Percentiles rank a stretch among this genome's conserved stretches.
phyloP scores from a whole-genome alignment of 129 eudicot species.

The Artemisia tridentata region DNA sequence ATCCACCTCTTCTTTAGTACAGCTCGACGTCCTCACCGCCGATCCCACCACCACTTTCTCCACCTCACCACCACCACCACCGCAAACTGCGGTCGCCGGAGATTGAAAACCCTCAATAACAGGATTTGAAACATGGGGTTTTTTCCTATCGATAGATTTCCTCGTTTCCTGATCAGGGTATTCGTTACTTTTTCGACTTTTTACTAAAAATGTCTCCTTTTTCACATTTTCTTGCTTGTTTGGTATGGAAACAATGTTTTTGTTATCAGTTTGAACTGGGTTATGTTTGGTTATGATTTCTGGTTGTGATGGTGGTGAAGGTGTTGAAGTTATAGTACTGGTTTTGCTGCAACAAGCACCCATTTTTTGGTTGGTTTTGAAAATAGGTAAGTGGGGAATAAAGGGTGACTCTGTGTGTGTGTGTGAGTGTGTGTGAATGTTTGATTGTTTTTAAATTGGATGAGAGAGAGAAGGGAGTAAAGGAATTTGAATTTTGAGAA shows the following conservation, averaged over 20 bases:
- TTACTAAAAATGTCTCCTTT: conserved; percentile 59
- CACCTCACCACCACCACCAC: conserved; percentile 9
- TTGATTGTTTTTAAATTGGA: conserved; percentile 30
- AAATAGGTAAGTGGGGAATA: conserved; percentile 1
- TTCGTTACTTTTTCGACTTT: conserved; percentile 75
- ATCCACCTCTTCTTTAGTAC: conserved; percentile 92
- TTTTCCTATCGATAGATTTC: conserved; percentile 38
- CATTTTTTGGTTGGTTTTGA: conserved; percentile 20
- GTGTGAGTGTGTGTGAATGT: conserved; percentile 3
- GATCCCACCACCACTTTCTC: conserved; percentile 27
- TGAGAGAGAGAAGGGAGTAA: conserved; percentile 14
- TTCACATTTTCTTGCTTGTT: conserved; percentile 31
- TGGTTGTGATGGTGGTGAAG: conserved; percentile 19
- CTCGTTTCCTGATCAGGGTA: conserved; percentile 41
- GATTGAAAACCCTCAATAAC: conserved; percentile 14
- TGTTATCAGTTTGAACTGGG: conserved; percentile 10
- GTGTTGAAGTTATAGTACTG: conserved; percentile 14
- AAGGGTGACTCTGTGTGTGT: not conserved
- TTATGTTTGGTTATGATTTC: conserved; percentile 26
- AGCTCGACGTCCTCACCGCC: conserved; percentile 78
- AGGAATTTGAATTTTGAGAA: conserved; percentile 30
- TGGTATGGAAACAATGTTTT: conserved; percentile 9
- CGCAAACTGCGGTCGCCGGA: not conserved
- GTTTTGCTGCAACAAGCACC: conserved; percentile 39
- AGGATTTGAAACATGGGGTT: conserved; percentile 10